A percentile compares a stretch with the other conserved stretches of the same genome.
Conservation (phyloP, 352 stramenopile genomes). For the Peronospora destructor region DNA sequence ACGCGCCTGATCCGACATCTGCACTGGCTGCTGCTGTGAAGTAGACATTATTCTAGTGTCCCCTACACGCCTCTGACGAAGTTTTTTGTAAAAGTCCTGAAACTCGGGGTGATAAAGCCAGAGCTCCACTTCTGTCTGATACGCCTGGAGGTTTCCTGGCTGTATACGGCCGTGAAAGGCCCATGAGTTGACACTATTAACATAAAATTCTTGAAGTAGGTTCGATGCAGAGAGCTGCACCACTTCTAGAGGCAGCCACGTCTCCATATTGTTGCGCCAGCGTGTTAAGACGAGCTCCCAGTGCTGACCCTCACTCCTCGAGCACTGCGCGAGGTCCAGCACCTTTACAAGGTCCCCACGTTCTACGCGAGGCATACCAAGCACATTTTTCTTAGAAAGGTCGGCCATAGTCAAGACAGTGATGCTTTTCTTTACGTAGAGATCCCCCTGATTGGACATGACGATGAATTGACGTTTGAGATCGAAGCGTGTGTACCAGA, state of each 20-base stretch:
- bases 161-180: slow-evolving; percentile 42
- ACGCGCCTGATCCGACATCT: background rate
- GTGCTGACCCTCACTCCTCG: slow-evolving; percentile 27
- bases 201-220: slow-evolving; percentile 68
- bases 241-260: slow-evolving; percentile 61
- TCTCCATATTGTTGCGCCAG: slow-evolving; percentile 58
- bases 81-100: slow-evolving; percentile 45
- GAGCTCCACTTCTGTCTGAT: slow-evolving; percentile 60
- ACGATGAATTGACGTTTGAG: slow-evolving; percentile 65
- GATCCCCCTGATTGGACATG: slow-evolving; percentile 58
- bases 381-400: slow-evolving; percentile 37
- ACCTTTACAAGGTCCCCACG: slow-evolving; percentile 56
- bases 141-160: slow-evolving; percentile 28
- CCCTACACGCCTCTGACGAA: slow-evolving; percentile 24
- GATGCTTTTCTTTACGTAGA: slow-evolving; percentile 47
- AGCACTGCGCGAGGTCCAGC: slow-evolving; percentile 67
- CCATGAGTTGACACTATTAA: slow-evolving; percentile 76
- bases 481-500: slow-evolving; percentile 51
- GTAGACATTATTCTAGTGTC: background rate
- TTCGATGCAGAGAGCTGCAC: slow-evolving; percentile 35
- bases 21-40: slow-evolving; percentile 11
- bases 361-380: slow-evolving; percentile 47
- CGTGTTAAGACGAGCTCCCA: slow-evolving; percentile 70
- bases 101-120: slow-evolving; percentile 71
- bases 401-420: slow-evolving; percentile 32